These are phyloP conservation scores for Wickerhamiella azyma DNA, from an alignment of 805 yeast genomes.

Conservation along the genomic window DNA sequence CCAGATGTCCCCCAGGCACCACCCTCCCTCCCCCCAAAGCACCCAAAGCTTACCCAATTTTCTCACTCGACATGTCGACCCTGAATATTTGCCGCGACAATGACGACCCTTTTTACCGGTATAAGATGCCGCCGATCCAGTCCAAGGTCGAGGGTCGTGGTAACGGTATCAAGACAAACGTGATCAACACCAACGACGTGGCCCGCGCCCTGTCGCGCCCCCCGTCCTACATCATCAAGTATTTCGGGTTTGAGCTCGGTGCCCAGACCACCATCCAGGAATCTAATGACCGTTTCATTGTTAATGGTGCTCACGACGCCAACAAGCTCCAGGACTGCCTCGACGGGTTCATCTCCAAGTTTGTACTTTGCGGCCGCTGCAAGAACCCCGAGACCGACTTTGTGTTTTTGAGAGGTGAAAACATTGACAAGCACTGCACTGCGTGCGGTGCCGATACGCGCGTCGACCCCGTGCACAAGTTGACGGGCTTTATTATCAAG, in stretches of 20 bases:
- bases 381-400: constrained; percentile 96
- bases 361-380: constrained; percentile 87
- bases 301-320: constrained; percentile 90
- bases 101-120: constrained; percentile 96
- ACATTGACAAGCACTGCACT: constrained; percentile 82
- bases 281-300: constrained; percentile 70
- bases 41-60: not conserved
- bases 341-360: constrained; percentile 87
- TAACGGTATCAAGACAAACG: constrained; percentile 95
- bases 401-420: constrained; percentile 58
- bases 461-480: constrained; percentile 74
- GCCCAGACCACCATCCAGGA: constrained; percentile 84
- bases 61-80: constrained; percentile 28
- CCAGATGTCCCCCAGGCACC: too few relatives aligned
- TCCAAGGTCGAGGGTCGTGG: constrained; percentile 98
- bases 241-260: constrained; percentile 92
- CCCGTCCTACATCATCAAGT: constrained; percentile 79
- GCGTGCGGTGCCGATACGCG: constrained; percentile 90
- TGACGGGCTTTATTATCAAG: constrained; percentile 75
- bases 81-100: constrained; percentile 94
- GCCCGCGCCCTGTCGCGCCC: constrained; percentile 93
- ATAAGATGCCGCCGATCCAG: constrained; percentile 96
- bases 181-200: constrained; percentile 79
- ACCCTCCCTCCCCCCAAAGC: not conserved
- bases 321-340: constrained; percentile 81